phyloP scores from a whole-genome alignment of 1,139 yeast species.

The Dujonia santamariae region DNA sequence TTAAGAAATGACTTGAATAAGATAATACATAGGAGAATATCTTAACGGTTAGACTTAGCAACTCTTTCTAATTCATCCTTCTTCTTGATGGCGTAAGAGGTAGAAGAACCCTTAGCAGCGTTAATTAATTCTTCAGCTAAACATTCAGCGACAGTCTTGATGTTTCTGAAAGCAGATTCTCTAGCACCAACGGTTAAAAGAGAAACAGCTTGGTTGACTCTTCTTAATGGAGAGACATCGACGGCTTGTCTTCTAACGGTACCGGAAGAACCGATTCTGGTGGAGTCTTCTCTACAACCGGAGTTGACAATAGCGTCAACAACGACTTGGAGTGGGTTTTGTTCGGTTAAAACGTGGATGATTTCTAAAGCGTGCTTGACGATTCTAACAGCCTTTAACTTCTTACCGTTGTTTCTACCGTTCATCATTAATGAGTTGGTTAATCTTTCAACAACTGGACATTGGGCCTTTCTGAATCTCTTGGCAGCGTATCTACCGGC shows the following conservation, averaged over 20 bases:
- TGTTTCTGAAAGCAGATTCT: slow-evolving; percentile 99
- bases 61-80: slow-evolving; percentile 99
- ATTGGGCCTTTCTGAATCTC: slow-evolving; percentile 99
- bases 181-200: slow-evolving; percentile 99
- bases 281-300: slow-evolving; percentile 99
- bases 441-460: slow-evolving; percentile 98
- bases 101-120: slow-evolving; percentile 99
- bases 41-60: slow-evolving; percentile 99
- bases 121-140: slow-evolving; percentile 99
- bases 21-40: slow-evolving; percentile 20
- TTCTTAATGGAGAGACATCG: slow-evolving; percentile 99
- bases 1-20: slow-evolving; percentile 16
- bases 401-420: slow-evolving; percentile 99
- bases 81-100: slow-evolving; percentile 99
- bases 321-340: slow-evolving; percentile 98
- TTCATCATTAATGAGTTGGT: slow-evolving; percentile 99
- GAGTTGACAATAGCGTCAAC: slow-evolving; percentile 99
- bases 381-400: slow-evolving; percentile 99
- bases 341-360: slow-evolving; percentile 96
- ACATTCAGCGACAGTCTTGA: slow-evolving; percentile 99
- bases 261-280: slow-evolving; percentile 99
- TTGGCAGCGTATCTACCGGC: slow-evolving; percentile 99
- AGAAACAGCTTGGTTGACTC: slow-evolving; percentile 99
- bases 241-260: slow-evolving; percentile 99
- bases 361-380: slow-evolving; percentile 99